Base-by-base conservation (phyloP, 805 yeast species). In the Spathaspora sp. region DNA sequence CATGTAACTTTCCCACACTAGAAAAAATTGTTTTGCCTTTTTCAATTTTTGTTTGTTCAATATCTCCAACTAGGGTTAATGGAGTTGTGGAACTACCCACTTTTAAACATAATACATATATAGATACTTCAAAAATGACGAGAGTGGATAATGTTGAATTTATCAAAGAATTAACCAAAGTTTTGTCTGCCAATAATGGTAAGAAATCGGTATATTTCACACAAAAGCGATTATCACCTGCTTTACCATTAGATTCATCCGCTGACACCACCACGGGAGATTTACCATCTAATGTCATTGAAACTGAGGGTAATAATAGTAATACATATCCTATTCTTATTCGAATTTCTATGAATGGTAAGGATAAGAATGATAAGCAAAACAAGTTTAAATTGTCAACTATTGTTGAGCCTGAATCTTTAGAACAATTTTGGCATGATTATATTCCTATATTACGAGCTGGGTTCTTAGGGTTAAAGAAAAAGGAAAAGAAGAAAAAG, bases 401-500 rank as follows among this genome's bases (percentile, higher is more conserved):
- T 0, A 80, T 85, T 11, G 91, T 92, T 6, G 79, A 79, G 26
- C 72, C 83, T 0, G 79, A 75, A 1, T 69, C 79, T 2, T 72
- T 92, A 57, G 89, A 85, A 55, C 65, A 72, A 53, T 92, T 92
- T 65, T 92, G 97, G 97, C 65, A 67, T 43, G 83, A 82, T 23
- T 92, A 91, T 68, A 70, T 89, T 1, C 82, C 81, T 43, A 80
- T 80, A 0, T 75, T 91, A 51, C 91, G 89, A 64, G 63, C 75
- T 19, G 92, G 94, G 4, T 82, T 88, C 66, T 72, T 72, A 2
- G 97, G 96, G 1, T 76, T 92, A 66, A 80, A 83, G 63, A 89
- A 86, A 79, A 90, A 89, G 73, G 89, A 87, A 53, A 89, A 89
- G 76, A 84, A 83, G 69, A 85, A 83, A 76, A 84, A 81, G 72